phyloP scores from a whole-genome alignment of 2,329 filamentous ascomycete genomes.

The Penicillium crustosum region DNA sequence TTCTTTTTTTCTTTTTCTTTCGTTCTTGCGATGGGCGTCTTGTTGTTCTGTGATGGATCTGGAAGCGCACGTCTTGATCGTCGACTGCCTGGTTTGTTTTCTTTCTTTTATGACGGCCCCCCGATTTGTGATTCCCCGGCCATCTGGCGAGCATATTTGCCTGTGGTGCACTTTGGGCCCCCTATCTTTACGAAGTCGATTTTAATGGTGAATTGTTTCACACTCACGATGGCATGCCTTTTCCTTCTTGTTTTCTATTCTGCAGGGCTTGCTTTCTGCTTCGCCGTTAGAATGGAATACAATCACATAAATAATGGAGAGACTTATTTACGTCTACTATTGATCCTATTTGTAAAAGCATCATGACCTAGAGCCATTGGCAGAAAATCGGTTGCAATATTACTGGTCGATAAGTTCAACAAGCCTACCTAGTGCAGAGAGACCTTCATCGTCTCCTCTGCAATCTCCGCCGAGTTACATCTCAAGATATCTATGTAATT shows the following conservation, averaged over 20 bases:
- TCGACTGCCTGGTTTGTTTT: neutral
- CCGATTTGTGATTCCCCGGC: neutral
- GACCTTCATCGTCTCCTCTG: neutral
- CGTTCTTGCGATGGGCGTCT: neutral
- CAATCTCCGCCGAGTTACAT: too few relatives aligned
- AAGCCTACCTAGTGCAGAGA: neutral
- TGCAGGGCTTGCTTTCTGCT: neutral
- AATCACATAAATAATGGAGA: neutral
- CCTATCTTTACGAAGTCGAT: neutral
- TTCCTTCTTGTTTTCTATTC: neutral
- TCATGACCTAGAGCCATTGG: neutral
- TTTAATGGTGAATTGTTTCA: neutral
- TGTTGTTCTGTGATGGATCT: neutral
- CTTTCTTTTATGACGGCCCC: neutral
- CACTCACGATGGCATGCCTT: neutral
- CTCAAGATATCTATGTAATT: neutral
- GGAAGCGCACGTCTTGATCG: neutral
- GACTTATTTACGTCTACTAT: neutral
- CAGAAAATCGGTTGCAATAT: neutral
- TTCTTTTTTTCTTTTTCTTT: neutral
- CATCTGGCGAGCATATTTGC: neutral
- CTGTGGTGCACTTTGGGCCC: neutral
- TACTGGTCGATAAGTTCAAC: too few relatives aligned
- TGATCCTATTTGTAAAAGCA: neutral
- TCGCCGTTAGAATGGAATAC: neutral